Evolutionary conservation across 345 rosid genomes (phyloP), one percentile per base, ranked within the genome.

Genomic region (Corchorus olitorius): DNA sequence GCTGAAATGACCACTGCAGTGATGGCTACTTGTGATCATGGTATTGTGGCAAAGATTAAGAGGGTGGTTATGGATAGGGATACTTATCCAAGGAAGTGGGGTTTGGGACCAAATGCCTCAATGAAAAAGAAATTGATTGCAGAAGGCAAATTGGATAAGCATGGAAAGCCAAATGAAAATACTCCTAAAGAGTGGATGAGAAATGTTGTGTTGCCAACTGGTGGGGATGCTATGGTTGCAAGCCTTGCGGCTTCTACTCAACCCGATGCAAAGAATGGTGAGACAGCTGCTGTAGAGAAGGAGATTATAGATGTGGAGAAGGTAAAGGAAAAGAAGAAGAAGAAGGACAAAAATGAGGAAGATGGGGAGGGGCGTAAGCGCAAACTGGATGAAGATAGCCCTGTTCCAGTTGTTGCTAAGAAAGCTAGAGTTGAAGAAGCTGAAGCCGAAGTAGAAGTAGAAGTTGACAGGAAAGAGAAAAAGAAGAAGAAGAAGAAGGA

Each of bases 1-100:
- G 99, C 99, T 0, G 99, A 93, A 87, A 95, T 95, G 99, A 95
- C 99, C 0, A 95, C 99, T 9, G 94, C 98, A 0, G 94, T 91
- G 45, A 95, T 95, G 87, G 98, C 98, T 11, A 91, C 97, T 1
- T 92, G 98, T 80, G 99, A 95, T 82, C 98, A 95, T 43, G 99
- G 99, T 20, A 89, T 93, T 73, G 99, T 95, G 67, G 98, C 99
- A 0, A 93, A 89, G 92, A 95, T 95, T 79, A 95, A 95, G 86
- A 87, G 99, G 70, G 99, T 95, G 11, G 99, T 95, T 73, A 94
- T 94, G 98, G 98, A 94, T 74, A 86, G 98, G 81, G 98, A 94
- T 73, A 94, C 97, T 20, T 94, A 94, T 78, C 98, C 98, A 0
- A 91, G 97, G 86, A 94, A 94, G 48, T 92, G 98, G 98, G 98